These are phyloP conservation scores for Celoporthe dispersa DNA, from an alignment of 2,329 filamentous ascomycete species.

Conservation along the genomic window DNA sequence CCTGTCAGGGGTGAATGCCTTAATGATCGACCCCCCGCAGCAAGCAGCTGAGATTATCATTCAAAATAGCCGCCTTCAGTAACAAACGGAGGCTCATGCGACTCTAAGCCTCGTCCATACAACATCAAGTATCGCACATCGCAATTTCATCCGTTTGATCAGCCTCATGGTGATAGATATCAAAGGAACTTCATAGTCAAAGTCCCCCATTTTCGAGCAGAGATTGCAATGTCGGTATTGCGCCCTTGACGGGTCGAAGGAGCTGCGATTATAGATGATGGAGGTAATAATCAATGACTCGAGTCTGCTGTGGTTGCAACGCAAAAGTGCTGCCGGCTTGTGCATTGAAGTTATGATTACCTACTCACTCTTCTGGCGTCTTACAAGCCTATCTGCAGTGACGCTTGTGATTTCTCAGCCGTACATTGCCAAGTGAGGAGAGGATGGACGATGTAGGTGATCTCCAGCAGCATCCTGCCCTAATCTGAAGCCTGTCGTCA, in stretches of 20 bases:
- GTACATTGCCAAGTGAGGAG: not conserved
- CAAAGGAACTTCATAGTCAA: not conserved
- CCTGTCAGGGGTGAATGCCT: not conserved
- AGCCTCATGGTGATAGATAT: not conserved
- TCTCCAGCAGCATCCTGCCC: not conserved
- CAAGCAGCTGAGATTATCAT: not conserved
- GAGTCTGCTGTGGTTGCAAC: not conserved
- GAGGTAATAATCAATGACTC: not conserved
- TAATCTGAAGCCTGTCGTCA: not conserved
- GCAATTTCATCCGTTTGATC: not conserved
- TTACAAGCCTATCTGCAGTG: not conserved
- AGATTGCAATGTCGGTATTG: not conserved
- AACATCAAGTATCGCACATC: not conserved
- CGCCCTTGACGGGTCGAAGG: not conserved
- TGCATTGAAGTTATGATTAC: not conserved
- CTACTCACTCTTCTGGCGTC: not conserved
- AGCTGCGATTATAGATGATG: not conserved
- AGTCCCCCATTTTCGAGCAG: not conserved
- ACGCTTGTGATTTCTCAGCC: not conserved
- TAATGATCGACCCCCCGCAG: slow-evolving; percentile 1
- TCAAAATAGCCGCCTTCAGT: not conserved
- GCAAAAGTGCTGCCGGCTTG: not conserved
- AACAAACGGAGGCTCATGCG: not conserved
- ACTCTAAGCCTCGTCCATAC: not conserved
- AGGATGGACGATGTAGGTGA: not conserved